Evolutionary conservation across 768 basidiomycete species (phyloP).

Genomic region (Fistulinella prunicolor): DNA sequence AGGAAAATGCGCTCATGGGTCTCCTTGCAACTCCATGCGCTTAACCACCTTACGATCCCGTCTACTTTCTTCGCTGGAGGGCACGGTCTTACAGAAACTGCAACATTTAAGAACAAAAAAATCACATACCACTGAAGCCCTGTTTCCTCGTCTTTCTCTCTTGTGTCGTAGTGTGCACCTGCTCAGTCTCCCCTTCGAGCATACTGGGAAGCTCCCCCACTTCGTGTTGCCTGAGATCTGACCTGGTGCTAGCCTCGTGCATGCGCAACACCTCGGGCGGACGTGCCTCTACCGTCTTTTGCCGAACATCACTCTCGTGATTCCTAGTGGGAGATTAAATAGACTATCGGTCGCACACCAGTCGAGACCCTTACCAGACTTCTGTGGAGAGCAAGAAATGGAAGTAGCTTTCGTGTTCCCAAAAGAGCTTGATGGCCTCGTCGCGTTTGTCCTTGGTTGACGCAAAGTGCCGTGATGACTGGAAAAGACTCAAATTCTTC

Average conservation of each 20-base stretch:
- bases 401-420: constrained; percentile 1
- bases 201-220: too few species aligned
- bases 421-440: constrained; percentile 8
- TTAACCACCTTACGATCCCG: not conserved
- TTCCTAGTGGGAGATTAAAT: not conserved
- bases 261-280: too few species aligned
- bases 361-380: constrained; percentile 6
- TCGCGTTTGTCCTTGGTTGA: not conserved
- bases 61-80: constrained; percentile 2
- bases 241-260: not conserved
- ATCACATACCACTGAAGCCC: too few species aligned
- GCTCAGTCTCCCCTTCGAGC: too few species aligned
- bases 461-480: not conserved
- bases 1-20: not conserved
- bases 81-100: not conserved
- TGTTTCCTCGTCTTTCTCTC: too few species aligned
- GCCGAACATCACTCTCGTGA: not conserved
- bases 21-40: constrained; percentile 1
- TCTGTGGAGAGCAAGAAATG: constrained; percentile 13
- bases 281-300: too few species aligned
- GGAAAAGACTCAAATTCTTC: constrained; percentile 2
- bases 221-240: too few species aligned
- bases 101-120: too few species aligned
- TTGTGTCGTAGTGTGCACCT: too few species aligned
- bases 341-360: rapidly evolving